Conservation (phyloP, 306 rosid genomes). For the Delonix regia region DNA sequence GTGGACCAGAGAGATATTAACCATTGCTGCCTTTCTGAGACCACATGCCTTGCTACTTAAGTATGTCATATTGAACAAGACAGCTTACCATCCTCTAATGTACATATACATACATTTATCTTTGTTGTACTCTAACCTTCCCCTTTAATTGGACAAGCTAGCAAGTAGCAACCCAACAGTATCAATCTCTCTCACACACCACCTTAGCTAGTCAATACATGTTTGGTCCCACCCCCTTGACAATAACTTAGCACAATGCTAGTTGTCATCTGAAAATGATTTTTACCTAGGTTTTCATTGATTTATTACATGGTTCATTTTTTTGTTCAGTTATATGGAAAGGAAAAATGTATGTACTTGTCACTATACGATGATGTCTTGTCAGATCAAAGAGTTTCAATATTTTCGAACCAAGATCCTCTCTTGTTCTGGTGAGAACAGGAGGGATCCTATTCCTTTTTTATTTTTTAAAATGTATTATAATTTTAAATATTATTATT, state of each 20-base stretch:
- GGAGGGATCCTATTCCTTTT: too few relatives aligned
- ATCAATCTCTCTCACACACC: background rate
- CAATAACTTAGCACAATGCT: background rate
- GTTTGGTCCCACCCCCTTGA: constrained; percentile 20
- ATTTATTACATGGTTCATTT: background rate
- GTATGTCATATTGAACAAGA: constrained; percentile 43
- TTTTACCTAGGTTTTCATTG: background rate
- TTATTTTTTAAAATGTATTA: too few relatives aligned
- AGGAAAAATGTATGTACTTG: background rate
- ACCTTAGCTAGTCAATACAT: background rate
- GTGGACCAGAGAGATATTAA: constrained; percentile 46
- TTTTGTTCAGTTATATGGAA: too few relatives aligned
- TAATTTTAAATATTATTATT: too few relatives aligned
- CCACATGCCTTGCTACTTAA: constrained; percentile 58
- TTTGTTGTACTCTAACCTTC: background rate
- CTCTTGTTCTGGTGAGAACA: too few relatives aligned
- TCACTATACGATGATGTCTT: background rate
- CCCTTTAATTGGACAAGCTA: constrained; percentile 15
- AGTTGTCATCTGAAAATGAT: constrained; percentile 8
- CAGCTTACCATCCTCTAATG: constrained; percentile 41
- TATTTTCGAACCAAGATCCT: too few relatives aligned
- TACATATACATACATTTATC: background rate
- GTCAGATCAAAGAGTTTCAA: background rate
- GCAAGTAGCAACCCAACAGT: constrained; percentile 22
- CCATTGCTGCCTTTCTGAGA: constrained; percentile 58